These are phyloP conservation scores for Leccinum aurantiacum DNA, from an alignment of 768 basidiomycete species.

Conservation along the genomic window DNA sequence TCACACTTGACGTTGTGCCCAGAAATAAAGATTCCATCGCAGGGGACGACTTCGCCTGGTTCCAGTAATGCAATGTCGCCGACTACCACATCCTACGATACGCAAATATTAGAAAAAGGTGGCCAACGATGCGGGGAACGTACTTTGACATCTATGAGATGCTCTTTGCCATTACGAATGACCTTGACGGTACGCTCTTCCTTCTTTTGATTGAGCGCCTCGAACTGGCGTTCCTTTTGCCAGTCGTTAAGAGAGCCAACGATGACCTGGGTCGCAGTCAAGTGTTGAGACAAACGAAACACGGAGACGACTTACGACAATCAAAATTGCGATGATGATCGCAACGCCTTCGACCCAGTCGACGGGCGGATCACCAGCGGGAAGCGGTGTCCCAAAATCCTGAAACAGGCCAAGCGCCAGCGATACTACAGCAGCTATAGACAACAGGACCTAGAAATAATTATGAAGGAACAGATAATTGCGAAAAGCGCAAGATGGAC, in stretches of 20 bases:
- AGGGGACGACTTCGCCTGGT: conserved; percentile 94
- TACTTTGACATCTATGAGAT: conserved; percentile 80
- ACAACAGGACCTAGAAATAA: conserved; percentile 69
- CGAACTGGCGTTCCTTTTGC: conserved; percentile 98
- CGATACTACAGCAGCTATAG: conserved; percentile 90
- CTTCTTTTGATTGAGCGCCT: conserved; percentile 87
- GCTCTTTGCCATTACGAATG: conserved; percentile 69
- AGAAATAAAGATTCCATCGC: conserved; percentile 90
- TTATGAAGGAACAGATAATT: conserved; percentile 6
- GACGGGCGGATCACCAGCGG: conserved; percentile 66
- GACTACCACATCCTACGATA: conserved; percentile 79
- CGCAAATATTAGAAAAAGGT: conserved; percentile 13
- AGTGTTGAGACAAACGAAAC: neutral
- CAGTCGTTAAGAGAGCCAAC: conserved; percentile 97
- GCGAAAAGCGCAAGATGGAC: conserved; percentile 25
- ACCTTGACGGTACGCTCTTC: conserved; percentile 91
- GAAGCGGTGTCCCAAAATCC: conserved; percentile 75
- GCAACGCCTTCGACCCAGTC: conserved; percentile 98
- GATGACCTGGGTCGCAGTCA: conserved; percentile 52
- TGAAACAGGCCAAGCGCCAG: conserved; percentile 93
- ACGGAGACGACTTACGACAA: conserved; percentile 56
- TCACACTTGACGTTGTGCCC: conserved; percentile 96
- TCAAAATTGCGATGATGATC: conserved; percentile 71
- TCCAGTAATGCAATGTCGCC: conserved; percentile 91
- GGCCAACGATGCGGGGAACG: neutral